Evolutionary conservation across 2,329 filamentous ascomycete genomes (phyloP).

Genomic region (Magnaporthales sp.): DNA sequence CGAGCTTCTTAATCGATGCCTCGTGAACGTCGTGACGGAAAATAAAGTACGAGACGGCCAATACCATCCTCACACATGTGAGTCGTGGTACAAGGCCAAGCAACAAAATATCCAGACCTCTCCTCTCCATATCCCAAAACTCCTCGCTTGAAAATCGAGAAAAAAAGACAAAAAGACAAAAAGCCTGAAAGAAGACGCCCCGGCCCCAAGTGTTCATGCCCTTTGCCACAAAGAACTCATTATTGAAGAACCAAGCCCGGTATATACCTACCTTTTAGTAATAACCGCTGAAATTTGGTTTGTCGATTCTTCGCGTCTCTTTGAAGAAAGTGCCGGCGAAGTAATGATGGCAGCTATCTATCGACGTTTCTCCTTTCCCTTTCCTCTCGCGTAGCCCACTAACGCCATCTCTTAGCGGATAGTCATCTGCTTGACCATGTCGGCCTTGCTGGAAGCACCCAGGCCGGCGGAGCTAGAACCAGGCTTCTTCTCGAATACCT

Average conservation of each 20-base stretch:
- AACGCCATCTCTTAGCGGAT: slow-evolving; percentile 52
- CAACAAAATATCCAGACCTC: neutral
- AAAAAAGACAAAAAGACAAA: neutral
- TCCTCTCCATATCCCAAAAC: neutral
- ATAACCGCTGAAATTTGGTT: slow-evolving; percentile 14
- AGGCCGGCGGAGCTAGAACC: slow-evolving; percentile 58
- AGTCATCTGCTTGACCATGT: slow-evolving; percentile 92
- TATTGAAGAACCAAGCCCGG: slow-evolving; percentile 19
- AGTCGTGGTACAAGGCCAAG: neutral
- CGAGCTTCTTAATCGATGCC: neutral
- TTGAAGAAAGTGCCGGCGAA: neutral
- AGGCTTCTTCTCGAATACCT: slow-evolving; percentile 98
- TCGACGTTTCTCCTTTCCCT: neutral
- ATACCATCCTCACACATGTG: neutral
- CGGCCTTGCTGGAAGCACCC: slow-evolving; percentile 65
- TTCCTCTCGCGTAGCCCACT: slow-evolving; percentile 6
- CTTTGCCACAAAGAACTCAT: neutral
- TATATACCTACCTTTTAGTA: slow-evolving; percentile 34
- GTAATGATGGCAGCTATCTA: neutral
- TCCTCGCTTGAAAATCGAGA: neutral
- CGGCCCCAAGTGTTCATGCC: no score
- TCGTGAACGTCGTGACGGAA: neutral
- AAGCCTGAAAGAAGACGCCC: no score
- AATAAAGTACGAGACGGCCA: neutral
- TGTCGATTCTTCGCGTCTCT: slow-evolving; percentile 10